These are phyloP conservation scores for Candida bentonensis DNA, from an alignment of 805 yeast genomes.

Conservation along the genomic window DNA sequence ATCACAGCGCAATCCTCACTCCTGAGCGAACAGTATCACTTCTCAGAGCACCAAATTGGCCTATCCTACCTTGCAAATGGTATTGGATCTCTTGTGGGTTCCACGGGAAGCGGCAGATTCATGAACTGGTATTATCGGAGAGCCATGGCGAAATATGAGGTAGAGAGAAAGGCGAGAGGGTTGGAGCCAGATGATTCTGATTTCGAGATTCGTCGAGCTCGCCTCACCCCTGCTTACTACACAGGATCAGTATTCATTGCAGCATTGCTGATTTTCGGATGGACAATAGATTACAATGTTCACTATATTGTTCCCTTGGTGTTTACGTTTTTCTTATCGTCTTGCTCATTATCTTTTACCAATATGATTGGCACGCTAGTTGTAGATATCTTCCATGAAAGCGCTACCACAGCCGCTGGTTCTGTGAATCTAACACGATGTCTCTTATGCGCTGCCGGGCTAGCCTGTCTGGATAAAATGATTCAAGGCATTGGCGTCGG, in stretches of 20 bases:
- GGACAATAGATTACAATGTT: conserved; percentile 45
- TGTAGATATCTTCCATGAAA: conserved; percentile 62
- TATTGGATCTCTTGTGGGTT: conserved; percentile 45
- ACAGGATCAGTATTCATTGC: conserved; percentile 30
- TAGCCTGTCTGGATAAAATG: conserved; percentile 57
- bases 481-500: conserved; percentile 43
- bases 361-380: conserved; percentile 49
- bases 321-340: conserved; percentile 41
- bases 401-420: conserved; percentile 62
- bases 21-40: conserved; percentile 35
- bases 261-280: conserved; percentile 46
- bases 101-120: conserved; percentile 41
- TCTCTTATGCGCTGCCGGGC: conserved; percentile 49
- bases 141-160: conserved; percentile 9
- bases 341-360: conserved; percentile 43
- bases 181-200: conserved; percentile 21
- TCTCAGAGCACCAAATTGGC: conserved; percentile 47
- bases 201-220: conserved; percentile 41
- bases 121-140: conserved; percentile 37
- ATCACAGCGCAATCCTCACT: conserved; percentile 51
- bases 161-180: conserved; percentile 15
- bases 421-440: conserved; percentile 63
- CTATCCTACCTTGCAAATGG: conserved; percentile 70
- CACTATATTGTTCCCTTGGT: conserved; percentile 46
- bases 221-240: conserved; percentile 32